Conservation (phyloP, 2,329 filamentous ascomycete genomes). For the Colletotrichum aenigma region DNA sequence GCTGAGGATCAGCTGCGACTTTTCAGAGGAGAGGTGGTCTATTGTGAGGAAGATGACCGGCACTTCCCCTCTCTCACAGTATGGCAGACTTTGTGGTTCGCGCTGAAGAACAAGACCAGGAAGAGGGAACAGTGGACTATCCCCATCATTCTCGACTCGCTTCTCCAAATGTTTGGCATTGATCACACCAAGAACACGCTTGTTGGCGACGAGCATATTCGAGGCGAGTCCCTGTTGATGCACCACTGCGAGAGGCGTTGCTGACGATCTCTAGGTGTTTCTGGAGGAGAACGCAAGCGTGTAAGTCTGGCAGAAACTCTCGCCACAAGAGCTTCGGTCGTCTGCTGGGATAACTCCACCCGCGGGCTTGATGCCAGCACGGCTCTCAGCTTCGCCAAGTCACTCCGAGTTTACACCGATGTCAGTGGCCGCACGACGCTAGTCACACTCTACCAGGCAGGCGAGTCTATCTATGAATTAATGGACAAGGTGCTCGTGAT, state of each 20-base stretch:
- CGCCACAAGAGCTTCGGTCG: constrained; percentile 73
- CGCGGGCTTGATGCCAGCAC: constrained; percentile 81
- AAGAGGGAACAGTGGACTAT: constrained; percentile 68
- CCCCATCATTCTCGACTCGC: constrained; percentile 69
- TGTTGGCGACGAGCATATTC: constrained; percentile 74
- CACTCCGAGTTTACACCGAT: constrained; percentile 75
- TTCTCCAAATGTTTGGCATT: constrained; percentile 81
- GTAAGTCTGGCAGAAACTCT: constrained; percentile 81
- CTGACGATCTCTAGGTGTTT: constrained; percentile 48
- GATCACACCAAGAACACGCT: constrained; percentile 75
- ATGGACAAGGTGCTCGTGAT: constrained; percentile 86
- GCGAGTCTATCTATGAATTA: constrained; percentile 46
- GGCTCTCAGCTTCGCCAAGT: constrained; percentile 77
- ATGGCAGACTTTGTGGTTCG: constrained; percentile 78
- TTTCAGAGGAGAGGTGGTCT: constrained; percentile 78
- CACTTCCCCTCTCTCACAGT: constrained; percentile 79
- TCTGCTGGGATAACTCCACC: constrained; percentile 82
- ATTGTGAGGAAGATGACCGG: constrained; percentile 78
- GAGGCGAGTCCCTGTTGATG: constrained; percentile 49
- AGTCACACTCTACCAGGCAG: constrained; percentile 47
- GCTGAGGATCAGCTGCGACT: constrained; percentile 70
- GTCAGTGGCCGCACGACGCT: constrained; percentile 65
- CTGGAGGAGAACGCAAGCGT: constrained; percentile 81
- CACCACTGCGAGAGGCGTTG: no score
- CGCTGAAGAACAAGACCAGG: constrained; percentile 76